Evolutionary conservation across 2,329 filamentous ascomycete species (phyloP).

Genomic region (Fusarium coicis): DNA sequence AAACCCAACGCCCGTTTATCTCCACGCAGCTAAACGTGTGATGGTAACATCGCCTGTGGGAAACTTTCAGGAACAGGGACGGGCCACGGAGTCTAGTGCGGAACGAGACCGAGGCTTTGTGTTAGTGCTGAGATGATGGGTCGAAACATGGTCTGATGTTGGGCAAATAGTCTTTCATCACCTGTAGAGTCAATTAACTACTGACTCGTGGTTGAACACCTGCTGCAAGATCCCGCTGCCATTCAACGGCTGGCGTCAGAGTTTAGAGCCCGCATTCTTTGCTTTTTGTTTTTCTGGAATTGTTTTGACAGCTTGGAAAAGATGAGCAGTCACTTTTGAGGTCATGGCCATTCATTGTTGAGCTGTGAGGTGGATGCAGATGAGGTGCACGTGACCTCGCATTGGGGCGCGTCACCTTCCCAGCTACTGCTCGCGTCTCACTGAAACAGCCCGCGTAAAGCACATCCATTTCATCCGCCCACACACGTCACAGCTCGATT

Average conservation of each 20-base stretch:
- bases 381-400: conserved; percentile 45
- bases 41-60: conserved; percentile 9
- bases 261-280: not conserved
- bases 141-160: conserved; percentile 21
- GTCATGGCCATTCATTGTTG: not conserved
- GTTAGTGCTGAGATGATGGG: conserved; percentile 12
- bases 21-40: conserved; percentile 3
- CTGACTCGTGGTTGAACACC: not conserved
- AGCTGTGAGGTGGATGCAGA: not conserved
- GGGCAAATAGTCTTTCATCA: not conserved
- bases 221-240: conserved; percentile 31
- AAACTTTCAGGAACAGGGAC: conserved; percentile 1
- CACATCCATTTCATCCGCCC: not conserved
- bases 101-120: conserved; percentile 25
- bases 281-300: conserved; percentile 24
- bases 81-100: not conserved
- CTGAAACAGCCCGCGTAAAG: conserved; percentile 36
- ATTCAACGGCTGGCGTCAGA: conserved; percentile 2
- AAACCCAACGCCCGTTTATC: not conserved
- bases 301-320: conserved; percentile 9
- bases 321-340: conserved; percentile 28
- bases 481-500: conserved; percentile 3
- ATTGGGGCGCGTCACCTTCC: conserved; percentile 42
- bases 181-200: not conserved
- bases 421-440: conserved; percentile 25